Conservation (phyloP, 2,329 filamentous ascomycete species). For the Aaosphaeria pasadenensis region DNA sequence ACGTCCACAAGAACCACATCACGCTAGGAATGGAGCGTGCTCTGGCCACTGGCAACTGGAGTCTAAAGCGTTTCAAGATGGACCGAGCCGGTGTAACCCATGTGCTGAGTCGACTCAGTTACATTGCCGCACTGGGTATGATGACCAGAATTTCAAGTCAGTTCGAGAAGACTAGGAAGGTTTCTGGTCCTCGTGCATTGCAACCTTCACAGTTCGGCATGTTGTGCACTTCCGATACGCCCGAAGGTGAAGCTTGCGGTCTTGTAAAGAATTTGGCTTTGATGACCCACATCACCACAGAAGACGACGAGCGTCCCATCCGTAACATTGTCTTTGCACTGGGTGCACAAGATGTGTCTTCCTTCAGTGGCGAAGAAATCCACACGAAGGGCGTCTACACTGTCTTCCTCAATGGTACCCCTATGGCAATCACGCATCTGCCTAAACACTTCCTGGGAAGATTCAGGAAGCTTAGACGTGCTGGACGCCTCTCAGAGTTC, state of each 20-base stretch:
- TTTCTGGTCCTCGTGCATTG: slow-evolving; percentile 89
- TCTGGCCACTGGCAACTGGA: slow-evolving; percentile 98
- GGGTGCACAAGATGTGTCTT: slow-evolving; percentile 78
- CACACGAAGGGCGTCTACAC: slow-evolving; percentile 82
- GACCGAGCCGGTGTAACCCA: slow-evolving; percentile 95
- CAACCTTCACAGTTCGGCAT: slow-evolving; percentile 98
- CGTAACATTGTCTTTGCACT: slow-evolving; percentile 82
- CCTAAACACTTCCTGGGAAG: slow-evolving; percentile 82
- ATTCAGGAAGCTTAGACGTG: slow-evolving; percentile 83
- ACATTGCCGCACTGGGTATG: slow-evolving; percentile 96
- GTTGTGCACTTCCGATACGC: slow-evolving; percentile 95
- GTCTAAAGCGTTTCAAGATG: slow-evolving; percentile 97
- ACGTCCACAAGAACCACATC: slow-evolving; percentile 80
- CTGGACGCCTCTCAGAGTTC: slow-evolving; percentile 91
- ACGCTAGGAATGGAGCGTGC: slow-evolving; percentile 92
- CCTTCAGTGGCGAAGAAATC: slow-evolving; percentile 80
- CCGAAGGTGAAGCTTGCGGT: slow-evolving; percentile 97
- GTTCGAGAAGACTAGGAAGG: slow-evolving; percentile 97
- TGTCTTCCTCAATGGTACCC: slow-evolving; percentile 94
- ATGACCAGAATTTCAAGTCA: slow-evolving; percentile 99
- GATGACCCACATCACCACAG: slow-evolving; percentile 99
- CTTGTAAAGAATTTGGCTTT: slow-evolving; percentile 95
- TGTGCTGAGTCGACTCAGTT: slow-evolving; percentile 90
- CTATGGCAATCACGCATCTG: slow-evolving; percentile 79
- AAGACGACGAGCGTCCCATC: slow-evolving; percentile 89